Evolutionary conservation across 768 basidiomycete genomes (phyloP).

Genomic region (Lactarius indigo): DNA sequence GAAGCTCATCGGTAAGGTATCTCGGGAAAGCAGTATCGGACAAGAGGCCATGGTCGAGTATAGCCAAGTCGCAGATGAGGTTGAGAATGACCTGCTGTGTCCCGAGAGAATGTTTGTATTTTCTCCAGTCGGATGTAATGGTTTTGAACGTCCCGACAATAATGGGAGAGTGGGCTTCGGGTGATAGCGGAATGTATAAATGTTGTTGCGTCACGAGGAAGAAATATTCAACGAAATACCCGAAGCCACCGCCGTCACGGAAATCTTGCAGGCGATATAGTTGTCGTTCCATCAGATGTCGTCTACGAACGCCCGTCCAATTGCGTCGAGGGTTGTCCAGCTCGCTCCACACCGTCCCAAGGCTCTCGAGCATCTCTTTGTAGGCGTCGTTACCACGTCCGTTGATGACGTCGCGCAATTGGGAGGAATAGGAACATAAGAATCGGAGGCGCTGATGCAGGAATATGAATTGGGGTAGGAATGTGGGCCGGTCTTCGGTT

Average conservation of each 20-base stretch:
- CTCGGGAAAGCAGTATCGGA: background rate
- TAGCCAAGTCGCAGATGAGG: slow-evolving; percentile 26
- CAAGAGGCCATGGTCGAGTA: background rate
- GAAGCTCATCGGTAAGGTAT: background rate
- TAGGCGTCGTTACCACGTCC: background rate
- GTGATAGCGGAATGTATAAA: background rate
- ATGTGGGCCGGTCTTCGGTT: background rate
- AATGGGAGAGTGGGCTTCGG: background rate
- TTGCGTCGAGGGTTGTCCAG: background rate
- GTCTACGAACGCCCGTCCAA: background rate
- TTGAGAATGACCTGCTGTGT: slow-evolving; percentile 28
- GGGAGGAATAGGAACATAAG: background rate
- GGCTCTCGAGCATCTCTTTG: background rate
- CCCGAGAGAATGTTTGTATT: background rate
- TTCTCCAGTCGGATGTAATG: background rate
- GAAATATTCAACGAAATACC: background rate
- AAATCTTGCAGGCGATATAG: background rate
- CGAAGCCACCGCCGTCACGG: background rate
- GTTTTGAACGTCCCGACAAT: background rate
- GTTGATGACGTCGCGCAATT: background rate
- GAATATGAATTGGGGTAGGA: background rate
- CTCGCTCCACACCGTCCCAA: background rate
- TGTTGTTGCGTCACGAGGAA: background rate
- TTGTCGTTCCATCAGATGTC: background rate
- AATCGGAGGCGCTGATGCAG: background rate